phyloP scores from a whole-genome alignment of 305 asterid species.

The Salvia sclarea region DNA sequence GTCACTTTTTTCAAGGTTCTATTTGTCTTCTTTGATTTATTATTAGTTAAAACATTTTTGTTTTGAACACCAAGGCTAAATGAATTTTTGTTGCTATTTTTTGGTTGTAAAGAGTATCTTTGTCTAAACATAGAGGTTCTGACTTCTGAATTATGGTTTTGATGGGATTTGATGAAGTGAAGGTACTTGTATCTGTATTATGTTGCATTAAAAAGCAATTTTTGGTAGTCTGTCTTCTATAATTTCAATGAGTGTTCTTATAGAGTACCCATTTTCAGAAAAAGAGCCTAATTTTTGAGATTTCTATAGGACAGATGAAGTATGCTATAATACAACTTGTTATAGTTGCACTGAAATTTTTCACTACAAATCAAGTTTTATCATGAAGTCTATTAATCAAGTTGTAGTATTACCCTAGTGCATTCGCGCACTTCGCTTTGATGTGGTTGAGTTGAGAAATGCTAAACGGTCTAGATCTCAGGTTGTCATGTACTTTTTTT shows the following conservation, averaged over 20 bases:
- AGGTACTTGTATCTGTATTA: not conserved
- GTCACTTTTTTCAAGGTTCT: not conserved
- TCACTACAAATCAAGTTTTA: slow-evolving; percentile 13
- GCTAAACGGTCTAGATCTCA: slow-evolving; percentile 23
- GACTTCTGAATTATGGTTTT: not conserved
- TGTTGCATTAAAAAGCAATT: not conserved
- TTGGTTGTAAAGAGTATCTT: not conserved
- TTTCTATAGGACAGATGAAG: not conserved
- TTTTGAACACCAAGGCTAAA: slow-evolving; percentile 9
- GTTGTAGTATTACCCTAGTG: slow-evolving; percentile 6
- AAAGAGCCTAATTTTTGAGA: not conserved
- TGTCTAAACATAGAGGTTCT: slow-evolving; percentile 17
- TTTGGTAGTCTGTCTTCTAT: not conserved
- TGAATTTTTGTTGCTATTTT: not conserved
- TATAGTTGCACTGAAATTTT: not conserved
- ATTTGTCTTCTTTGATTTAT: not conserved
- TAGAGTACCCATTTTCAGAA: not conserved
- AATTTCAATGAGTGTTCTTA: not conserved
- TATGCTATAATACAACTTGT: not conserved
- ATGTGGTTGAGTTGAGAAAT: slow-evolving; percentile 17
- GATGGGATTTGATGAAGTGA: not conserved
- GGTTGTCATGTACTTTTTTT: not conserved
- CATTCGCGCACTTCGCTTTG: not conserved
- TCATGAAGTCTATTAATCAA: not conserved
- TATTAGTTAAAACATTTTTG: not conserved